Base-by-base conservation (phyloP, 2,329 filamentous ascomycete genomes). In the Trichoderma simmonsii region DNA sequence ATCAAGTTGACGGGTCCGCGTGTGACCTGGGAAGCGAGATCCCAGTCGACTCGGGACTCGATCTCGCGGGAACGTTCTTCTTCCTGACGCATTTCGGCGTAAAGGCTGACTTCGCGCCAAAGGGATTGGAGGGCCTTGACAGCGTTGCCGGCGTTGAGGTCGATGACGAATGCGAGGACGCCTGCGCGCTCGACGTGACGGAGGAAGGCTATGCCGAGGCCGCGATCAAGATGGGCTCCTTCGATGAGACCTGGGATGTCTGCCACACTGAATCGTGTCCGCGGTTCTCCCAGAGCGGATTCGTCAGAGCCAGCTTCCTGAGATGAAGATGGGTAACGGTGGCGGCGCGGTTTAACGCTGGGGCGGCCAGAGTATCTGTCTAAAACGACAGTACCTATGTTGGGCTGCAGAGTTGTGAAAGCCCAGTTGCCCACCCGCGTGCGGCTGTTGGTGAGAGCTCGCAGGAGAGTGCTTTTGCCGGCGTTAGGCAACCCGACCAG, bases 161-260 rank as follows among this genome's bases (percentile, higher is more conserved):
- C 96, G 64, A 99, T 83, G 65, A 99, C 95, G 78, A 99, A 99
- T 1, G 95, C 95, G 24, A 99, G 89, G 63, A 98, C 93, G 57
- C 93, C 91, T 14, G 96, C 96, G 59, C 96, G 92, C 83, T 99
- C 96, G 63, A 99, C 93, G 80, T 99, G 96, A 15, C 96, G 91
- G 18, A 99, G 84, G 80, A 99, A 99, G 57, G 92, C 94, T 57
- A 98, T 90, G 0, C 96, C 96, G 0, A 99, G 88, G 0, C 96
- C 96, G 75, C 91, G 92, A 82, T 99, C 95, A 9, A 97, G 87
- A 82, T 98, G 95, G 0, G 96, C 96, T 75, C 93, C 94, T 80
- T 97, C 91, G 62, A 99, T 94, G 73, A 99, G 85, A 2, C 96
- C 96, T 1, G 96, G 96, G 71, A 99, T 98, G 80, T 99, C 96